Evolutionary conservation across 805 yeast species (phyloP).

Genomic region (Ogataea pilisensis): DNA sequence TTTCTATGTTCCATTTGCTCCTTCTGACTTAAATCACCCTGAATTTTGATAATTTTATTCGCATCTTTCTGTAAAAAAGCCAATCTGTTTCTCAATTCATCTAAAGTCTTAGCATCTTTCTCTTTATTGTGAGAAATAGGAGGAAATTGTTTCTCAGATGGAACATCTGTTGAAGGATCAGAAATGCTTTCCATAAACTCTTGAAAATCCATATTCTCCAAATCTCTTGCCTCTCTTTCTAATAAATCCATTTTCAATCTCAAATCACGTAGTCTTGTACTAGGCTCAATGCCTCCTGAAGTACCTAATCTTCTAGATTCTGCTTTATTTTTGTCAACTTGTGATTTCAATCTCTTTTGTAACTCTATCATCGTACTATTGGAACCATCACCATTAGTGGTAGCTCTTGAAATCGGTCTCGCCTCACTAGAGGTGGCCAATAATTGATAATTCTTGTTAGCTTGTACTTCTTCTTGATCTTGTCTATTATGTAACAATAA

Average conservation of each 20-base stretch:
- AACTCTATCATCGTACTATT: constrained; percentile 26
- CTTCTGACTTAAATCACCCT: constrained; percentile 42
- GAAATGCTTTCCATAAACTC: constrained; percentile 32
- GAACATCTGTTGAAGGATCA: constrained; percentile 6
- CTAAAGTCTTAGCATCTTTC: constrained; percentile 54
- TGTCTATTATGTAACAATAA: constrained; percentile 52
- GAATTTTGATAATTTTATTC: constrained; percentile 68
- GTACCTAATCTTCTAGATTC: constrained; percentile 37
- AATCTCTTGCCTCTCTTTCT: constrained; percentile 77
- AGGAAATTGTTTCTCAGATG: constrained; percentile 1
- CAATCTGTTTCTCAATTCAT: constrained; percentile 51
- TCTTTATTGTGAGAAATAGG: constrained; percentile 6
- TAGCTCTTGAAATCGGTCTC: constrained; percentile 6
- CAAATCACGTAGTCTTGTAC: constrained; percentile 65
- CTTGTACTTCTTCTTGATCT: constrained; percentile 13
- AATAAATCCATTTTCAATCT: constrained; percentile 82
- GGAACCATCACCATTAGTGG: constrained; percentile 11
- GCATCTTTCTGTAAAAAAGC: constrained; percentile 67
- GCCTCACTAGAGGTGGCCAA: not conserved
- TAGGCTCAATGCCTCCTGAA: constrained; percentile 63
- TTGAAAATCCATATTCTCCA: constrained; percentile 81
- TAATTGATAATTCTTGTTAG: constrained; percentile 4
- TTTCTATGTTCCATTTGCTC: constrained; percentile 59
- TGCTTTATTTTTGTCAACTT: constrained; percentile 43
- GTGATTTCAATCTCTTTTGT: constrained; percentile 39